A percentile compares a stretch with the other conserved stretches of the same genome.
These are phyloP conservation scores for Ceratobasidium sp. DNA, from an alignment of 1,284 basidiomycete species.

Conservation along the genomic window DNA sequence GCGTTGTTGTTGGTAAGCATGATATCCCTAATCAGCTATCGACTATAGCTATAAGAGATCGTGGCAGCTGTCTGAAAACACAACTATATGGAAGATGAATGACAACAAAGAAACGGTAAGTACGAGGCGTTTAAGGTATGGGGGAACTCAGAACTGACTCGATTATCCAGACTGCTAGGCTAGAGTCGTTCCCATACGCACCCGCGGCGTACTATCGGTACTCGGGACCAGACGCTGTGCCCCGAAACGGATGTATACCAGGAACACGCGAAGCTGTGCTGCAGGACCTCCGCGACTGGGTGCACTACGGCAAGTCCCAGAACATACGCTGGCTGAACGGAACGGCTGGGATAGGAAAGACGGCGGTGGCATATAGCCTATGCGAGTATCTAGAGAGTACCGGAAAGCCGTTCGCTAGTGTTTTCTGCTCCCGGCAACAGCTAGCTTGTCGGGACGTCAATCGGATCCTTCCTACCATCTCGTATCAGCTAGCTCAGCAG, in stretches of 20 bases:
- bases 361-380: background rate
- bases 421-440: background rate
- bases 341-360: constrained; percentile 10
- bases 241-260: background rate
- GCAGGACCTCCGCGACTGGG: background rate
- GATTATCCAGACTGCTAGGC: no score
- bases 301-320: background rate
- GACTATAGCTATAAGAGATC: no score
- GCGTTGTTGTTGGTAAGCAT: no score
- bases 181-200: no score
- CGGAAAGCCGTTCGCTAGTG: background rate
- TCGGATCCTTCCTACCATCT: constrained; percentile 8
- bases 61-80: no score
- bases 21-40: no score
- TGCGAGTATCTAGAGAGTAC: background rate
- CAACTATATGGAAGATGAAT: no score
- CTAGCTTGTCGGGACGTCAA: background rate
- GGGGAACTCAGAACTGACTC: no score
- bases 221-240: background rate
- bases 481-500: background rate
- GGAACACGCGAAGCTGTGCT: background rate
- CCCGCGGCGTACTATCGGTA: background rate
- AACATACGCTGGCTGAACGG: constrained; percentile 11
- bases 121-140: no score
- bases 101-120: no score